Evolutionary conservation across 179 eudicot genomes (phyloP), one percentile per base, ranked within the genome.

Genomic region (Pouteria campechiana): DNA sequence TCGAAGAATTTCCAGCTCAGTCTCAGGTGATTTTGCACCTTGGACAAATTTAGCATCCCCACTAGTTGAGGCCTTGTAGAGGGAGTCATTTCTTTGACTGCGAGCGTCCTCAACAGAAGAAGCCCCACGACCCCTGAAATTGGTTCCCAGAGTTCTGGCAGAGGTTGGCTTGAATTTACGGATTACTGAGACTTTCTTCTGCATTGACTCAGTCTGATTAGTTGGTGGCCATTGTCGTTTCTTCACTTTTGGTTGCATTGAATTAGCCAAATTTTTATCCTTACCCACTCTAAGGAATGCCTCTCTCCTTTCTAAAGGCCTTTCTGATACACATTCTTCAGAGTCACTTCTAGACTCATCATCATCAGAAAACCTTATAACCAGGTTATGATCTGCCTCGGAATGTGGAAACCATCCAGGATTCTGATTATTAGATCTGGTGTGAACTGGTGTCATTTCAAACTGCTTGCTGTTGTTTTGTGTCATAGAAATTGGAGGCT

Each of bases 331-430:
- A 33, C 37, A 35, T 48, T 70, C 76, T 48, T 76, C 81, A 52
- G 58, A 44, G 31, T 79, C 88, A 48, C 84, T 83, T 47, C 74
- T 75, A 63, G n/a, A n/a, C n/a, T 84, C 76, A 41, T 82, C 88
- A 40, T 79, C 88, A 56, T 82, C 93, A 17, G 88, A 79, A 35
- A 83, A 83, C 32, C 77, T 70, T 44, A 83, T 83, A 38, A 83
- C 75, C 61, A 83, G 74, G 52, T 67, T 61, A 47, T 33, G 41
- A 46, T 55, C 41, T 4, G 17, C 41, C 39, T 32, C 53, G 37
- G 42, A 38, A 34, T 62, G 49, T 35, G 29, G 12, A 33, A 17
- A 37, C 68, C 73, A 56, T 20, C 54, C 55, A 35, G 68, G n/a
- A n/a, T n/a, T n/a, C n/a, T n/a, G 34, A 46, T 52, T 67, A 32